These are phyloP conservation scores for Tieghemiomyces parasiticus DNA, from an alignment of 192 early-diverging fungal species.

Conservation along the genomic window DNA sequence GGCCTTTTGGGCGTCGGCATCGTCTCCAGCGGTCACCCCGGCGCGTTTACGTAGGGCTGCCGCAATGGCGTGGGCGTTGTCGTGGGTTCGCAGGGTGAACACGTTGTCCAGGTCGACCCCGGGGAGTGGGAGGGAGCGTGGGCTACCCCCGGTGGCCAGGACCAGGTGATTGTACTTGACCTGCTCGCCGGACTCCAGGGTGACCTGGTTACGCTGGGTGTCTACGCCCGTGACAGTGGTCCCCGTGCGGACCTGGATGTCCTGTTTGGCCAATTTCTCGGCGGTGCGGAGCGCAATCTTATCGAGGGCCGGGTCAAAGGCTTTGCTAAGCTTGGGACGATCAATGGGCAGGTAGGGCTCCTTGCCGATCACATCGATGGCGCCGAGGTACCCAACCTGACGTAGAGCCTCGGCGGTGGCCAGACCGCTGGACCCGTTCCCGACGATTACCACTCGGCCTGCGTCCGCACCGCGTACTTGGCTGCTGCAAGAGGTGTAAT, in stretches of 20 bases:
- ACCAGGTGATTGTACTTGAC: constrained; percentile 29
- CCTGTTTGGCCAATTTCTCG: constrained; percentile 25
- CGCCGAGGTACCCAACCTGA: constrained; percentile 30
- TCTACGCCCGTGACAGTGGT: constrained; percentile 25
- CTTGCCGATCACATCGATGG: constrained; percentile 24
- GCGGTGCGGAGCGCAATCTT: constrained; percentile 26
- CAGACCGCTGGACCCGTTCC: constrained; percentile 35
- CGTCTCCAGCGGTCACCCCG: neutral
- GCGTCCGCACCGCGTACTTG: constrained; percentile 12
- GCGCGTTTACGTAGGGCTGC: neutral
- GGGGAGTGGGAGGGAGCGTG: constrained; percentile 26
- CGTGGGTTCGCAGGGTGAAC: constrained; percentile 24
- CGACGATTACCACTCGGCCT: constrained; percentile 25
- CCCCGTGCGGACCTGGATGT: constrained; percentile 26
- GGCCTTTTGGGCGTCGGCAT: constrained; percentile 10
- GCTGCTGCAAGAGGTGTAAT: constrained; percentile 3
- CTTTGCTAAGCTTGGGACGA: constrained; percentile 39
- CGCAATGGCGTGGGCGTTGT: constrained; percentile 14
- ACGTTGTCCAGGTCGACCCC: constrained; percentile 33
- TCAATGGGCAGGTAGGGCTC: constrained; percentile 41
- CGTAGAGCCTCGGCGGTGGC: constrained; percentile 28
- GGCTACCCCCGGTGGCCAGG: constrained; percentile 38
- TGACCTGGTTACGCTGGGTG: constrained; percentile 23
- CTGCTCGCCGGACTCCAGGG: constrained; percentile 17
- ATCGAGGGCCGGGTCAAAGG: constrained; percentile 17